Evolutionary conservation across 2,329 filamentous ascomycete species (phyloP).

Genomic region (Diaporthe helianthi): DNA sequence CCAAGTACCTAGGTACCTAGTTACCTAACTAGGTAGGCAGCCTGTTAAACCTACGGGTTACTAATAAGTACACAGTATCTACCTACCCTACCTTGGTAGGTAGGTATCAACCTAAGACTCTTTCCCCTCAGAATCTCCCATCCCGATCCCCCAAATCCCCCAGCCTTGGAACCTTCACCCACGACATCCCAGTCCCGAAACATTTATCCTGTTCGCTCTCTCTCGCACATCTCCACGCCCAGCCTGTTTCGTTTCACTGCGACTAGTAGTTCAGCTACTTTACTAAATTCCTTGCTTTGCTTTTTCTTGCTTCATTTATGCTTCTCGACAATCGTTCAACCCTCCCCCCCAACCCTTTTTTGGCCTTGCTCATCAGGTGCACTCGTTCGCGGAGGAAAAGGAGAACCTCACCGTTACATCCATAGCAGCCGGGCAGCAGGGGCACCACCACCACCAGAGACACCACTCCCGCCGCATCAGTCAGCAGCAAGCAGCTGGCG

Average conservation of each 20-base stretch:
- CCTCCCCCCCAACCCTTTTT: not conserved
- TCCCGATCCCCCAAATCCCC: not conserved
- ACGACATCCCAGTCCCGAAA: constrained; percentile 34
- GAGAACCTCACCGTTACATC: constrained; percentile 9
- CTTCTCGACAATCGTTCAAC: constrained; percentile 27
- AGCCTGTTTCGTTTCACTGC: constrained; percentile 26
- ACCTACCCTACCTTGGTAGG: not conserved
- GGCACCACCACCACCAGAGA: constrained; percentile 1
- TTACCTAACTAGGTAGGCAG: too few relatives aligned
- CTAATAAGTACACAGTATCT: too few relatives aligned
- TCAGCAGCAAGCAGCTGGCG: constrained; percentile 16
- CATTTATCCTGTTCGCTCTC: constrained; percentile 21
- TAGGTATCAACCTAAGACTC: not conserved
- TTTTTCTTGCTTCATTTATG: constrained; percentile 3
- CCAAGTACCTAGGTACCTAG: not conserved
- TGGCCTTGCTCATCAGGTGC: constrained; percentile 1
- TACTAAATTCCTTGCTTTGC: not conserved
- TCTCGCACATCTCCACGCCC: constrained; percentile 14
- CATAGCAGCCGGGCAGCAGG: constrained; percentile 17
- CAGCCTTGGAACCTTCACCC: not conserved
- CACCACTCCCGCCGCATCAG: constrained; percentile 9
- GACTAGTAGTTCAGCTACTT: constrained; percentile 14
- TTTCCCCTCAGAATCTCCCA: constrained; percentile 6
- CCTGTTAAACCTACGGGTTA: too few relatives aligned
- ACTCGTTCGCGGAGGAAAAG: constrained; percentile 15